phyloP scores from a whole-genome alignment of 176 grass and related monocot genomes.

The Bothriochloa decipiens region DNA sequence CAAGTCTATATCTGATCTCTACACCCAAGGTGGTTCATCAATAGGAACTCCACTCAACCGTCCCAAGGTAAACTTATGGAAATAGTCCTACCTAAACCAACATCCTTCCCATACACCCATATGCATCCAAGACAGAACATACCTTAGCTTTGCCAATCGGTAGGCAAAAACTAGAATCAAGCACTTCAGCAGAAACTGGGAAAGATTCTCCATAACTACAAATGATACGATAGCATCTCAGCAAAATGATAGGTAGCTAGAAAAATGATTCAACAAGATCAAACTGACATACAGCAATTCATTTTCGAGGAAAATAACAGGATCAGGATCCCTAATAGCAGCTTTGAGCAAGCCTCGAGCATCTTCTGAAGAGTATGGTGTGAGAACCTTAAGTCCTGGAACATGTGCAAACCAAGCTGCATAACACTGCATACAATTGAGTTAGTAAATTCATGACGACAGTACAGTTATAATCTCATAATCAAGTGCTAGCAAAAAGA shows the following conservation, averaged over 20 bases:
- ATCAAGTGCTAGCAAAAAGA: not conserved
- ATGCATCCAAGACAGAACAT: conserved; percentile 30
- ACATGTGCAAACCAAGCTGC: conserved; percentile 95
- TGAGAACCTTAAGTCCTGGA: conserved; percentile 88
- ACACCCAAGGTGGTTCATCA: not conserved
- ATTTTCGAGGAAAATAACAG: conserved; percentile 97
- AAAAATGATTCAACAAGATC: conserved; percentile 35
- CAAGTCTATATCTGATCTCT: conserved; percentile 15
- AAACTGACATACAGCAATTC: conserved; percentile 74
- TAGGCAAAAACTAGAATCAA: conserved; percentile 96
- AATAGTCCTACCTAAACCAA: not conserved
- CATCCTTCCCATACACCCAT: not conserved
- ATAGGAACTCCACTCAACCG: not conserved
- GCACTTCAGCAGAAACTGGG: conserved; percentile 88
- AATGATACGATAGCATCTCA: conserved; percentile 35
- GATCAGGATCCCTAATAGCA: conserved; percentile 95
- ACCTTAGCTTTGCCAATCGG: conserved; percentile 99
- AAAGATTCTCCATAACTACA: conserved; percentile 92
- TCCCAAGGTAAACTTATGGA: conserved; percentile 8
- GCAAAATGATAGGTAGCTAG: conserved; percentile 8
- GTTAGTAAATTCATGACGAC: conserved; percentile 6
- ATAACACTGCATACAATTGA: conserved; percentile 76
- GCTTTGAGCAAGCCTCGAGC: conserved; percentile 93
- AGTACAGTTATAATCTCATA: conserved; percentile 5
- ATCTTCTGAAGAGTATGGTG: conserved; percentile 93